These are phyloP conservation scores for Candida caryicola DNA, from an alignment of 805 yeast species.

Conservation along the genomic window DNA sequence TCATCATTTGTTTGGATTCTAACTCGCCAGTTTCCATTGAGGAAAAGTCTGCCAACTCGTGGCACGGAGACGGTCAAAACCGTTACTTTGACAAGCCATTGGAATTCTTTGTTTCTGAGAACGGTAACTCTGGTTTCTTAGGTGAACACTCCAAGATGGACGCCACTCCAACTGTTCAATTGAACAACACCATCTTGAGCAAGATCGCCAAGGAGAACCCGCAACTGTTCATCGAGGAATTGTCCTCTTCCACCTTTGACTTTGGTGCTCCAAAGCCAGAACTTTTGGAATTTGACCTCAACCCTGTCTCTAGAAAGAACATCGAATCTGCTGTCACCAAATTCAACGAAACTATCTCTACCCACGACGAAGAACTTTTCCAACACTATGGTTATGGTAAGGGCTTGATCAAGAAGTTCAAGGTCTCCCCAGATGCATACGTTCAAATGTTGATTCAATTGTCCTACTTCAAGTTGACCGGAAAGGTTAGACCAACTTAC, in stretches of 20 bases:
- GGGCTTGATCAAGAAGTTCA: conserved; percentile 75
- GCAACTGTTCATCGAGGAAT: conserved; percentile 24
- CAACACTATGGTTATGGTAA: conserved; percentile 86
- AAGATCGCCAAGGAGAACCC: conserved; percentile 52
- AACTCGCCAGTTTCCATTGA: conserved; percentile 74
- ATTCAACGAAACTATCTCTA: conserved; percentile 54
- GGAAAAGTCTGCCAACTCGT: conserved; percentile 77
- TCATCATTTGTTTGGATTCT: conserved; percentile 73
- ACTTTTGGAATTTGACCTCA: conserved; percentile 55
- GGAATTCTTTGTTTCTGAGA: conserved; percentile 76
- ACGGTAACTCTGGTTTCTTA: conserved; percentile 86
- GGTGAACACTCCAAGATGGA: conserved; percentile 99
- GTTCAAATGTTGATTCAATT: conserved; percentile 89
- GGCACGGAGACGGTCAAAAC: conserved; percentile 96
- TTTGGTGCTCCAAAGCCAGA: conserved; percentile 15
- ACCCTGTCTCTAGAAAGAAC: conserved; percentile 47
- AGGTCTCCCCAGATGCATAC: conserved; percentile 89
- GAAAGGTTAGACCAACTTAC: conserved; percentile 83
- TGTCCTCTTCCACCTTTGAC: conserved; percentile 16
- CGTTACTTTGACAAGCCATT: conserved; percentile 90
- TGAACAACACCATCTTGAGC: conserved; percentile 72
- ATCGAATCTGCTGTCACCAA: conserved; percentile 55
- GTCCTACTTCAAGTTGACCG: conserved; percentile 81
- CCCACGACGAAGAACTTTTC: conserved; percentile 76
- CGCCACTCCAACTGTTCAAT: conserved; percentile 89